phyloP scores from a whole-genome alignment of 2,329 filamentous ascomycete genomes.

The Sodiomyces alkalinus region DNA sequence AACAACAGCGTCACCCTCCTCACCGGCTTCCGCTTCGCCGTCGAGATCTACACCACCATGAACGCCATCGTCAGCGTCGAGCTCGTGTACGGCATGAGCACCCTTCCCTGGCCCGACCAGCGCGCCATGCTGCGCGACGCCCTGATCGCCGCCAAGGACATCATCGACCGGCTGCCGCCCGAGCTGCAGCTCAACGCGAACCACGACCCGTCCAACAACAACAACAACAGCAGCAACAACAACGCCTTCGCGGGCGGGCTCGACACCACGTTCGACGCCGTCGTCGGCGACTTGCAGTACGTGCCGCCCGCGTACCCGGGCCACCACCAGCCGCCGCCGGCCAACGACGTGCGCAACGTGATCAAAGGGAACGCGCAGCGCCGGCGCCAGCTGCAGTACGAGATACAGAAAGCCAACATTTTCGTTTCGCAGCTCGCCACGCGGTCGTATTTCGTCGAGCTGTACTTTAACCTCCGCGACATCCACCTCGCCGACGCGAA shows the following conservation, averaged over 20 bases:
- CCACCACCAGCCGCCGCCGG: constrained; percentile 26
- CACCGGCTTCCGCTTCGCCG: constrained; percentile 67
- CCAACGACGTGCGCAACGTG: constrained; percentile 33
- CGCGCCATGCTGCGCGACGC: constrained; percentile 57
- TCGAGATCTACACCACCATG: constrained; percentile 68
- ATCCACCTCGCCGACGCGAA: constrained; percentile 37
- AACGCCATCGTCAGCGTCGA: constrained; percentile 67
- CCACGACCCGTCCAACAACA: constrained; percentile 17
- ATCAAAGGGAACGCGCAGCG: constrained; percentile 32
- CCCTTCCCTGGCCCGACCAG: constrained; percentile 66
- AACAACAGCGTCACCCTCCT: constrained; percentile 52
- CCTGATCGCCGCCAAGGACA: constrained; percentile 52
- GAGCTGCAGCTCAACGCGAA: constrained; percentile 45
- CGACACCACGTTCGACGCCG: constrained; percentile 17
- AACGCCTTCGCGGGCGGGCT: background rate
- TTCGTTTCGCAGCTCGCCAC: constrained; percentile 70
- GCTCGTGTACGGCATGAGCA: constrained; percentile 64
- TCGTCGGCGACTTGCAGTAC: constrained; percentile 33
- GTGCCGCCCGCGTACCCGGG: constrained; percentile 33
- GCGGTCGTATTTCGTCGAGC: constrained; percentile 71
- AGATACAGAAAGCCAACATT: constrained; percentile 87
- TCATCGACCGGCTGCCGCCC: constrained; percentile 50
- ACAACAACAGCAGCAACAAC: too few relatives aligned
- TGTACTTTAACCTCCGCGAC: constrained; percentile 66
- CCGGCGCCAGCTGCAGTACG: constrained; percentile 53